phyloP scores from a whole-genome alignment of 192 early-diverging fungal genomes.

The Geosiphon pyriformis region DNA sequence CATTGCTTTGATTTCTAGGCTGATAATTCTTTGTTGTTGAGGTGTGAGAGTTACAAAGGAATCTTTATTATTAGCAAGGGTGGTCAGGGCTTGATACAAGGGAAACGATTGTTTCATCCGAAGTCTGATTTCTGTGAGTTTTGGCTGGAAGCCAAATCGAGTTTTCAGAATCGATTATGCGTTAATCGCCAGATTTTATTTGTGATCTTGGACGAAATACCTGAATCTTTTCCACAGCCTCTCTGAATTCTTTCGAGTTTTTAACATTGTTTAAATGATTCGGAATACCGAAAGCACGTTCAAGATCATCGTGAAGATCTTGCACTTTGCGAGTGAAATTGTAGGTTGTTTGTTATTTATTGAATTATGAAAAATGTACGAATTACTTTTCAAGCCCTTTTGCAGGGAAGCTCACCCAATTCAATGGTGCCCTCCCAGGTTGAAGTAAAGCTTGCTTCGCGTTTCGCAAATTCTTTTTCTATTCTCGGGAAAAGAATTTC shows the following conservation, averaged over 20 bases:
- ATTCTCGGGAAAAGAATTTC: conserved; percentile 34
- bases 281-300: conserved; percentile 42
- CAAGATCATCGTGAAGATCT: conserved; percentile 45
- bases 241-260: conserved; percentile 45
- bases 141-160: conserved; percentile 28
- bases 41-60: conserved; percentile 35
- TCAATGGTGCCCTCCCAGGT: conserved; percentile 54
- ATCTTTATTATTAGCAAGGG: conserved; percentile 30
- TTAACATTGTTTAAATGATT: conserved; percentile 49
- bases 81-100: conserved; percentile 46
- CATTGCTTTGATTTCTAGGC: conserved; percentile 44
- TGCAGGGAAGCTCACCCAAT: conserved; percentile 29
- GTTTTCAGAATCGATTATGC: not conserved
- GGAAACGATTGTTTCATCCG: conserved; percentile 49
- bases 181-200: not conserved
- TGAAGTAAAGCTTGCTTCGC: conserved; percentile 41
- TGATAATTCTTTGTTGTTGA: conserved; percentile 49
- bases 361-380: too few species aligned
- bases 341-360: not conserved
- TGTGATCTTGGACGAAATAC: not conserved
- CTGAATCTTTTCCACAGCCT: conserved; percentile 43
- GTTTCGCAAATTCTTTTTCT: conserved; percentile 36
- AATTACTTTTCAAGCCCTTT: too few species aligned
- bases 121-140: conserved; percentile 42
- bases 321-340: conserved; percentile 28